Evolutionary conservation across 306 rosid genomes (phyloP).

Genomic region (Prunus fruticosa): DNA sequence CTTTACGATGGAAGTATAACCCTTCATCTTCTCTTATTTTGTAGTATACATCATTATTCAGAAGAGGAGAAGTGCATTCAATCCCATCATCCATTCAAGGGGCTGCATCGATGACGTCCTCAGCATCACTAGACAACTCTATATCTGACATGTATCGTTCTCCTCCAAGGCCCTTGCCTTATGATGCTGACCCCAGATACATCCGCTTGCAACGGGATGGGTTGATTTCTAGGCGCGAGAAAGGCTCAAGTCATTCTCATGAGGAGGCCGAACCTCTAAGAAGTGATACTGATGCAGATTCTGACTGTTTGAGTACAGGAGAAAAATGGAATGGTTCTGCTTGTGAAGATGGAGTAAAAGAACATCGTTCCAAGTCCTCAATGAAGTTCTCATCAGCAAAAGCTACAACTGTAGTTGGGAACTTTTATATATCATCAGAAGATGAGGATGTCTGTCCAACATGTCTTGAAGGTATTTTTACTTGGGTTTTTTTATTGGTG

Average conservation of each 20-base stretch:
- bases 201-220: conserved; percentile 74
- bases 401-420: conserved; percentile 48
- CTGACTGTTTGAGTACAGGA: conserved; percentile 54
- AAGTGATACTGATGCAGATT: conserved; percentile 58
- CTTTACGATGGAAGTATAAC: conserved; percentile 15
- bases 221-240: conserved; percentile 82
- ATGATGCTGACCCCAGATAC: conserved; percentile 79
- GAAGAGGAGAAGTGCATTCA: conserved; percentile 76
- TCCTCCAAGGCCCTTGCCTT: conserved; percentile 98
- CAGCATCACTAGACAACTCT: conserved; percentile 76
- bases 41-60: conserved; percentile 79
- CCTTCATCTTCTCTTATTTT: conserved; percentile 18
- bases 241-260: conserved; percentile 81
- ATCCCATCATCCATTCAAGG: conserved; percentile 80
- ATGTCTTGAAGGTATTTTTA: conserved; percentile 82
- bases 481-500: conserved; percentile 1
- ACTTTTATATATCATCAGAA: conserved; percentile 57
- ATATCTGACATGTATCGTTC: conserved; percentile 83
- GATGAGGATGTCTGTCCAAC: conserved; percentile 97
- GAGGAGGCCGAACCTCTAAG: conserved; percentile 91
- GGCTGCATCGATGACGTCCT: conserved; percentile 66
- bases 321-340: conserved; percentile 80
- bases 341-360: conserved; percentile 71
- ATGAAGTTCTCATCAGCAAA: conserved; percentile 59
- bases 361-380: conserved; percentile 58